Evolutionary conservation across 2,329 filamentous ascomycete genomes (phyloP), one percentile per base, ranked within the genome.

Genomic region (Fusarium albosuccineum): DNA sequence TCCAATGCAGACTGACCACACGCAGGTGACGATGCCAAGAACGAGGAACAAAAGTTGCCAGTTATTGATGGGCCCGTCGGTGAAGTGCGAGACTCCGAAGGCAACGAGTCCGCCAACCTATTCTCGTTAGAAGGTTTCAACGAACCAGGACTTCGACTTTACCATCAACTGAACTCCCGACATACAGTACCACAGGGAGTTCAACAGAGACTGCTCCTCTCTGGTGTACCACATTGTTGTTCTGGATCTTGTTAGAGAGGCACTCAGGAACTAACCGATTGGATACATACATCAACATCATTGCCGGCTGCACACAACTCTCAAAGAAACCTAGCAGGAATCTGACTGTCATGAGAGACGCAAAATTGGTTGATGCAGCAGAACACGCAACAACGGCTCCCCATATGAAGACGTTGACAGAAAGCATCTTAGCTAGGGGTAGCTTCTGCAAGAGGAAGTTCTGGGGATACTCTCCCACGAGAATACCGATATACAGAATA

Each of bases 281-380:
- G 3, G 3, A 8, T 8, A 61, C 64, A 48, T 16, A 68, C 70
- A 83, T 77, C 41, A 82, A 74, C 57, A 84, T 81, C 44, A 84
- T 82, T 0, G 78, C 77, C 0, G 83, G 83, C 7, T 80, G 79
- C 4, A 83, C 79, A 14, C 77, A 79, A 2, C 81, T 79, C 68
- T 85, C 83, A n/a, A 82, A 81, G 13, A 79, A 70, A 16, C 82
- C 82, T 0, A 83, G 71, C 0, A 85, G 69, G 57, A 83, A 80
- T 0, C 83, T 77, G 6, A 81, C 76, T 0, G 75, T 73, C 37
- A 82, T 75, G 5, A 84, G 73, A 1, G 78, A 75, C 0, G 72
- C 78, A 37, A 80, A 84, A 50, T 79, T 79, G 37, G 72, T 78
- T 39, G 78, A 78, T 1, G 77, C 74, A 0, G 75, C 75, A 2